Evolutionary conservation across 2,329 filamentous ascomycete species (phyloP).

Genomic region (Neonectria ditissima): DNA sequence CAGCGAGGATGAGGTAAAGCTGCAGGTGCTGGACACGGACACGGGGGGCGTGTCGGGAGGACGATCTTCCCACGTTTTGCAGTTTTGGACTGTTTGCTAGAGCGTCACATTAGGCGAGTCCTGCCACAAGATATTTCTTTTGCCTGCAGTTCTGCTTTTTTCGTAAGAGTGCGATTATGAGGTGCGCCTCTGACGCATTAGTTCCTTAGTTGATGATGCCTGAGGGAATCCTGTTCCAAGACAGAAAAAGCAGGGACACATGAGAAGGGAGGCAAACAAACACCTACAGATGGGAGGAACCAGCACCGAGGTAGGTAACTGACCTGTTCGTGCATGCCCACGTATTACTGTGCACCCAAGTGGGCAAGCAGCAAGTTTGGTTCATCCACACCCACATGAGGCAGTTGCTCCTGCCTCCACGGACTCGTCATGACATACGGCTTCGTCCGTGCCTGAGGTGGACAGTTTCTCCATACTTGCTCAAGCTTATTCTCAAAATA

Average conservation of each 20-base stretch:
- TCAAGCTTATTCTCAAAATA: neutral
- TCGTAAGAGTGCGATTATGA: neutral
- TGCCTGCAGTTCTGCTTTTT: neutral
- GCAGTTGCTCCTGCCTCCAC: neutral
- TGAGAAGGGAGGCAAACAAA: no score
- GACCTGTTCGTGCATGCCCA: no score
- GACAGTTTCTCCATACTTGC: neutral
- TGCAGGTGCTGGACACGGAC: neutral
- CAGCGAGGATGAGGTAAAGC: constrained; percentile 11
- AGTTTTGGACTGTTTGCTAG: neutral
- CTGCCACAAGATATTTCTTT: no score
- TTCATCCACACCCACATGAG: neutral
- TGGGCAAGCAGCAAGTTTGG: neutral
- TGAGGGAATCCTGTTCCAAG: neutral
- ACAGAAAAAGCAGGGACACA: neutral
- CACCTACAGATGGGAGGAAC: no score
- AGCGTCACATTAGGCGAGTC: neutral
- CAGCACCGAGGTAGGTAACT: no score
- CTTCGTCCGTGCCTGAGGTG: neutral
- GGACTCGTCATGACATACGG: neutral
- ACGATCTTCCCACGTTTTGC: constrained; percentile 2
- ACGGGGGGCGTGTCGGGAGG: constrained; percentile 14
- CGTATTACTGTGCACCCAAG: neutral
- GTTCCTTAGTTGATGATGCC: neutral
- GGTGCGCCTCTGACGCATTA: neutral